Conservation (phyloP, 106 monocot genomes). For the Chionographis japonica region DNA sequence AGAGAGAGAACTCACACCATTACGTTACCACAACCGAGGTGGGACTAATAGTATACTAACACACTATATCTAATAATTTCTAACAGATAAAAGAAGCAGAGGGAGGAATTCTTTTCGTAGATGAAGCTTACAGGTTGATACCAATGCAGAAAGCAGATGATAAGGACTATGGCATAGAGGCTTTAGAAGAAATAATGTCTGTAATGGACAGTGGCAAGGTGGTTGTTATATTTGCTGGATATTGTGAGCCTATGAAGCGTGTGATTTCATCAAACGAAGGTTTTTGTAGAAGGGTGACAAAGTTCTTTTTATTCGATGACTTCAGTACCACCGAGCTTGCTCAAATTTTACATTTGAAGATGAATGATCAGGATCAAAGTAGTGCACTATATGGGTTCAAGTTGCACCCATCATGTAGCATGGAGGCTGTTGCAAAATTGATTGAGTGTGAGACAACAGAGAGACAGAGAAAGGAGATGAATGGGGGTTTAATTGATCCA, state of each 20-base stretch:
- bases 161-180: slow-evolving; percentile 93
- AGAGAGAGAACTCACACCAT: too few relatives aligned
- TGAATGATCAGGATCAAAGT: slow-evolving; percentile 38
- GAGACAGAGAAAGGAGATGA: slow-evolving; percentile 68
- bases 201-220: slow-evolving; percentile 92
- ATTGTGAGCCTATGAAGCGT: slow-evolving; percentile 87
- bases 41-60: too few relatives aligned
- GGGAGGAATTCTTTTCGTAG: slow-evolving; percentile 91
- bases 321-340: slow-evolving; percentile 66
- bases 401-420: slow-evolving; percentile 66
- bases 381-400: slow-evolving; percentile 76
- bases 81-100: slow-evolving; percentile 83
- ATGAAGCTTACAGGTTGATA: slow-evolving; percentile 95
- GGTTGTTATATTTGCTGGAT: slow-evolving; percentile 88
- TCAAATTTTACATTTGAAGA: slow-evolving; percentile 74
- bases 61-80: too few relatives aligned
- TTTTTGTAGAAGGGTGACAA: slow-evolving; percentile 84
- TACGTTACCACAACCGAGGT: too few relatives aligned
- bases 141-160: slow-evolving; percentile 90
- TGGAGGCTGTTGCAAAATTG: slow-evolving; percentile 38
- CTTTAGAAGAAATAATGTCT: slow-evolving; percentile 96
- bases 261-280: slow-evolving; percentile 91
- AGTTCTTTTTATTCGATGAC: slow-evolving; percentile 84
- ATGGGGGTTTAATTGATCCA: slow-evolving; percentile 81
- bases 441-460: slow-evolving; percentile 45